Conservation (phyloP, 2,329 filamentous ascomycete genomes). For the Fusarium temperatum region DNA sequence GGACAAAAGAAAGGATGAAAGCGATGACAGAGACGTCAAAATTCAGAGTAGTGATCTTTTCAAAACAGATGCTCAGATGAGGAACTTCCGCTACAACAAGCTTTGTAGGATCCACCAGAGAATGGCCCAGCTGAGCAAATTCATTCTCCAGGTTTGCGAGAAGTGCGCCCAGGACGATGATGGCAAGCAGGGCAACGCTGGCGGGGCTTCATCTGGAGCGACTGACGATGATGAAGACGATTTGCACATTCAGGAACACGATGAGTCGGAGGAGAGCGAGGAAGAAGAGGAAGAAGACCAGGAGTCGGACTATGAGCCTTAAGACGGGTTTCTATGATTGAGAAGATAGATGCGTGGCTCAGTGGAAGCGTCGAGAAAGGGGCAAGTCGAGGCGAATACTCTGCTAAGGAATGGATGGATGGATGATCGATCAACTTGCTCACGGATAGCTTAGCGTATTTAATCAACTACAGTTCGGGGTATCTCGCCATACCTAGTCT, state of each 20-base stretch:
- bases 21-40: background rate
- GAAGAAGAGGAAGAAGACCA: slow-evolving; percentile 1
- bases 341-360: background rate
- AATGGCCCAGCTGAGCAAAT: background rate
- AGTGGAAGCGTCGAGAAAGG: background rate
- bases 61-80: slow-evolving; percentile 11
- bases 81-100: background rate
- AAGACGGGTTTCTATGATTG: background rate
- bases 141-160: slow-evolving; percentile 22
- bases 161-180: background rate
- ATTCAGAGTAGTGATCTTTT: background rate
- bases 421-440: background rate
- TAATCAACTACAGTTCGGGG: slow-evolving; percentile 17
- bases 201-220: background rate
- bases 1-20: background rate
- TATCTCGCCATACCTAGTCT: slow-evolving; percentile 24
- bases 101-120: background rate
- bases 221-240: background rate
- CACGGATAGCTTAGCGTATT: background rate
- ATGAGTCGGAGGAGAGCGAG: background rate
- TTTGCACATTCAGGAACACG: background rate
- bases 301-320: slow-evolving; percentile 20
- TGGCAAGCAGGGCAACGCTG: background rate
- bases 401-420: background rate
- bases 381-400: background rate